phyloP scores from a whole-genome alignment of 306 rosid genomes.

The Ormosia semicastrata region DNA sequence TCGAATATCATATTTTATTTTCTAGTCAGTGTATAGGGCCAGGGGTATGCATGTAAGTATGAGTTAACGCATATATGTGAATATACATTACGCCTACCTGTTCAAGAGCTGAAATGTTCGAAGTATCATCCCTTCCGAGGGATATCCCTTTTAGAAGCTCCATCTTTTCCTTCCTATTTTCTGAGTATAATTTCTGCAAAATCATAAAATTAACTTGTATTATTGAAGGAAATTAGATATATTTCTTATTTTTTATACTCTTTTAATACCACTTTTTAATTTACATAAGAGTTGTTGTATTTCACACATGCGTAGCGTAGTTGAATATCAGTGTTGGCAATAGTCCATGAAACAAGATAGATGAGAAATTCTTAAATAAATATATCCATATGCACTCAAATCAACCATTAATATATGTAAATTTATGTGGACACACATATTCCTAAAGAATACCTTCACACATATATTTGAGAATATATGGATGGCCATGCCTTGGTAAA shows the following conservation, averaged over 20 bases:
- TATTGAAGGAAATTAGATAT: background rate
- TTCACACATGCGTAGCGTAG: background rate
- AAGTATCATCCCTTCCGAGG: conserved; percentile 51
- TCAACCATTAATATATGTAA: too few relatives aligned
- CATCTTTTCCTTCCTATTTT: conserved; percentile 70
- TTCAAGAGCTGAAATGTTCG: conserved; percentile 54
- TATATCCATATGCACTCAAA: background rate
- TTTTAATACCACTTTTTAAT: background rate
- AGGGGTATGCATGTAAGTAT: background rate
- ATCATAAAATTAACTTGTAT: background rate
- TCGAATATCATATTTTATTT: conserved; percentile 5
- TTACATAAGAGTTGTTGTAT: background rate
- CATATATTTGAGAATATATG: too few relatives aligned
- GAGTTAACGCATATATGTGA: background rate
- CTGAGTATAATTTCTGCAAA: conserved; percentile 68
- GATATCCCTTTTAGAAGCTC: conserved; percentile 71
- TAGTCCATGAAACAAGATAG: background rate
- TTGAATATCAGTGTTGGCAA: background rate
- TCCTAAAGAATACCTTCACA: too few relatives aligned
- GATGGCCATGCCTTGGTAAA: too few relatives aligned
- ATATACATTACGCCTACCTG: conserved; percentile 43
- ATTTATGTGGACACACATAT: too few relatives aligned
- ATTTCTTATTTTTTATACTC: background rate
- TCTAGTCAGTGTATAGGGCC: background rate
- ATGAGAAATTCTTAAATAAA: background rate